These are phyloP conservation scores for Syzygium syzygioides DNA, from an alignment of 441 rosid genomes.

Conservation along the genomic window DNA sequence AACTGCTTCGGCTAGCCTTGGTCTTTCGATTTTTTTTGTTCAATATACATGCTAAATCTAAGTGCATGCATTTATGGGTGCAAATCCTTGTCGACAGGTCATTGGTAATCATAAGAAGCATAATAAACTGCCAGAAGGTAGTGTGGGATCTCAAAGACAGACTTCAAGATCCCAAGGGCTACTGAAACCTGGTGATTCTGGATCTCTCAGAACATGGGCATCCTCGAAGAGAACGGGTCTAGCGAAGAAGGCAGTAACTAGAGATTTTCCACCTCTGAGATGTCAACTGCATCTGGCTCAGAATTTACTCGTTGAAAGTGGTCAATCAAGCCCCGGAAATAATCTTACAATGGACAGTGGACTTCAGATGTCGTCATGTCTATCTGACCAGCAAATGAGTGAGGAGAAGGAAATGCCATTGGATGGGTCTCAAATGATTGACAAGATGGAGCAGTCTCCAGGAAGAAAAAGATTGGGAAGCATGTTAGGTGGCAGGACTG, in stretches of 20 bases:
- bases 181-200: conserved; percentile 25
- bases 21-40: background rate
- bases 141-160: conserved; percentile 17
- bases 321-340: conserved; percentile 27
- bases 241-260: conserved; percentile 38
- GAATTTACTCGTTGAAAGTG: conserved; percentile 38
- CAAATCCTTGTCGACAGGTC: conserved; percentile 34
- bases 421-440: conserved; percentile 17
- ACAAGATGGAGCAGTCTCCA: conserved; percentile 28
- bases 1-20: background rate
- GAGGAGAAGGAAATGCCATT: conserved; percentile 27
- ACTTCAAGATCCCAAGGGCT: conserved; percentile 21
- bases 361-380: conserved; percentile 24
- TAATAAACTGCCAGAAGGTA: conserved; percentile 25
- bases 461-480: conserved; percentile 39
- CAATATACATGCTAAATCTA: background rate
- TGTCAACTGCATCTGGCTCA: conserved; percentile 31
- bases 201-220: conserved; percentile 44
- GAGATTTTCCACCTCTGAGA: conserved; percentile 30
- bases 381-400: conserved; percentile 23
- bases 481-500: conserved; percentile 22
- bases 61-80: conserved; percentile 7
- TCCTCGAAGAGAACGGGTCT: conserved; percentile 44
- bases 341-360: conserved; percentile 25
- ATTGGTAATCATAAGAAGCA: conserved; percentile 26